Evolutionary conservation across 2,329 filamentous ascomycete genomes (phyloP).

Genomic region (Hymenoscyphus fraxineus): DNA sequence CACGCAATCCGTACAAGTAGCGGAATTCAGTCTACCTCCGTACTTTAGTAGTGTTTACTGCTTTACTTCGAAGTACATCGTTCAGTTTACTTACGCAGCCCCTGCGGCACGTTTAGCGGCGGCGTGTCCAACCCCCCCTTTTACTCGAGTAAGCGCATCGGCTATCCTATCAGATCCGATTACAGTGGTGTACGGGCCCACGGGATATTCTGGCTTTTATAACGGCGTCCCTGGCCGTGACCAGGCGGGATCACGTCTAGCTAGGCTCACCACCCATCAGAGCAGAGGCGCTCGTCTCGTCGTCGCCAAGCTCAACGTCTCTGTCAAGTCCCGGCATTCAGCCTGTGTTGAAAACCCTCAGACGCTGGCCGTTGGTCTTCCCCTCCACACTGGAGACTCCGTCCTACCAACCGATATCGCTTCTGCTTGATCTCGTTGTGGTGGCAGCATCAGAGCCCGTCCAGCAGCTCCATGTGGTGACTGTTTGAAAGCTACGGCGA

Average conservation of each 20-base stretch:
- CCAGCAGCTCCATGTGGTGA: background rate
- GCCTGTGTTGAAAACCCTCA: background rate
- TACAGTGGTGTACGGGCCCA: too few relatives aligned
- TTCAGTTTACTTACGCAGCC: too few relatives aligned
- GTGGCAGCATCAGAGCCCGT: background rate
- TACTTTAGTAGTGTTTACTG: too few relatives aligned
- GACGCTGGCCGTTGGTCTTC: background rate
- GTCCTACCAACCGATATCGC: background rate
- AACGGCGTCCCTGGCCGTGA: background rate
- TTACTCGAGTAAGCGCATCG: too few relatives aligned
- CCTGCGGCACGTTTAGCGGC: too few relatives aligned
- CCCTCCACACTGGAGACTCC: background rate
- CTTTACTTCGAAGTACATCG: too few relatives aligned
- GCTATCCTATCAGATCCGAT: too few relatives aligned
- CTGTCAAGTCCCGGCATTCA: constrained; percentile 1
- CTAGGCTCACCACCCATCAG: background rate
- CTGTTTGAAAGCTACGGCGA: too few relatives aligned
- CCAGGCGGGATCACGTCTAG: background rate
- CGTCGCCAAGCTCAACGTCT: background rate
- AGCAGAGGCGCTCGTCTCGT: background rate
- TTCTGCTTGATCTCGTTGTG: background rate
- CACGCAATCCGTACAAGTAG: background rate
- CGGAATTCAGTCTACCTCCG: too few relatives aligned
- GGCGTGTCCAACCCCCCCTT: too few relatives aligned
- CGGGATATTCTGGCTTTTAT: background rate